These are phyloP conservation scores for Sporobolomyces phaffii DNA, from an alignment of 768 basidiomycete species.

Conservation along the genomic window DNA sequence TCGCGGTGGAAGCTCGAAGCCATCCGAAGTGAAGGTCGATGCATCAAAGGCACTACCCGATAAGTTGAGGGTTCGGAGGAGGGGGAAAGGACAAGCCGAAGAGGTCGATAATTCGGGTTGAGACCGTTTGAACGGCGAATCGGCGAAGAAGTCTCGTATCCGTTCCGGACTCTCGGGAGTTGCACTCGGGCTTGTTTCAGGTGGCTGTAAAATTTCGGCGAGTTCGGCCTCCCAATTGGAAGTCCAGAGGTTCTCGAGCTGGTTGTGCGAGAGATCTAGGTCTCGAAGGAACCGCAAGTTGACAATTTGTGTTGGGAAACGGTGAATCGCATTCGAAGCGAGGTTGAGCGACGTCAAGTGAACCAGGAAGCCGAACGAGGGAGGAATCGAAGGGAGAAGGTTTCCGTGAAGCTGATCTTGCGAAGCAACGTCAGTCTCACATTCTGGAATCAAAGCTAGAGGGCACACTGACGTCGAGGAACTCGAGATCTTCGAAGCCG, in stretches of 20 bases:
- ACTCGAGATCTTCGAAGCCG: slow-evolving; percentile 26
- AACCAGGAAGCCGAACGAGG: slow-evolving; percentile 12
- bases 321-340: slow-evolving; percentile 6
- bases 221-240: slow-evolving; percentile 3
- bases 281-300: slow-evolving; percentile 16
- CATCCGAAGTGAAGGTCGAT: not conserved
- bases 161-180: slow-evolving; percentile 16
- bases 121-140: not conserved
- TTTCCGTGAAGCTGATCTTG: slow-evolving; percentile 25
- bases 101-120: not conserved
- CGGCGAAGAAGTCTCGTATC: slow-evolving; percentile 3
- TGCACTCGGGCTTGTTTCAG: slow-evolving; percentile 14
- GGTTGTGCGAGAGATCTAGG: slow-evolving; percentile 23
- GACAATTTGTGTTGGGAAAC: slow-evolving; percentile 20
- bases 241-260: slow-evolving; percentile 18
- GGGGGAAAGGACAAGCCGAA: slow-evolving; percentile 6
- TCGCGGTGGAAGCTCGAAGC: slow-evolving; percentile 13
- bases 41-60: slow-evolving; percentile 2
- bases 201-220: not conserved
- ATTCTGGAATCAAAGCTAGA: too few species aligned
- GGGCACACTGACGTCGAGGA: slow-evolving; percentile 22
- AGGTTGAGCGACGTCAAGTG: slow-evolving; percentile 28
- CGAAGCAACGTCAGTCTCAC: too few species aligned
- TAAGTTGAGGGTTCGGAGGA: not conserved
- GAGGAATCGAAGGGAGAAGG: slow-evolving; percentile 2